phyloP scores from a whole-genome alignment of 2,329 filamentous ascomycete species.

The Zasmidium cellare region DNA sequence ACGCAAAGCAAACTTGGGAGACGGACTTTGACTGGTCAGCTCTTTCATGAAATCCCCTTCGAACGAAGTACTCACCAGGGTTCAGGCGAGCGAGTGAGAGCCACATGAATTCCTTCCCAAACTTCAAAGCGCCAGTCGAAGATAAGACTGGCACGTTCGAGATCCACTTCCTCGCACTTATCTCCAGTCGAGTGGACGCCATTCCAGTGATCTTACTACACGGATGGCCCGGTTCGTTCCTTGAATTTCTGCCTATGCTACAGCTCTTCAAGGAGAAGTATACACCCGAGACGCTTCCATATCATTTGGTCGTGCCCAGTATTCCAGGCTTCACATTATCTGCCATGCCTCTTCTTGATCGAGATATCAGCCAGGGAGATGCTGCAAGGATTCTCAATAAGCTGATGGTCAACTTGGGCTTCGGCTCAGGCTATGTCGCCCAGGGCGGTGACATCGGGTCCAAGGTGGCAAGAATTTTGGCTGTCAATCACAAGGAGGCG shows the following conservation, averaged over 20 bases:
- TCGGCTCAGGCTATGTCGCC: conserved; percentile 52
- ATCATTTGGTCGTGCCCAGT: conserved; percentile 58
- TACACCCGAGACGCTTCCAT: conserved; percentile 52
- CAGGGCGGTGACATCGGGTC: conserved; percentile 61
- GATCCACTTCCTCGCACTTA: conserved; percentile 57
- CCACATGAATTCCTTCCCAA: conserved; percentile 53
- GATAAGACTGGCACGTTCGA: conserved; percentile 38
- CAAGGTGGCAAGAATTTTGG: conserved; percentile 45
- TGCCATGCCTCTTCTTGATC: conserved; percentile 47
- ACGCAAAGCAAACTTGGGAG: conserved; percentile 43
- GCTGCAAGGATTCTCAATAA: conserved; percentile 50
- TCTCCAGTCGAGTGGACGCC: conserved; percentile 45
- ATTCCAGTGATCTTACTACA: conserved; percentile 49
- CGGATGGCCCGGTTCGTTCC: conserved; percentile 50
- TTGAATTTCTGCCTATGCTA: conserved; percentile 58
- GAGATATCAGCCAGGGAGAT: conserved; percentile 44
- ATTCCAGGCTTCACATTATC: conserved; percentile 58
- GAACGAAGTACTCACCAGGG: neutral
- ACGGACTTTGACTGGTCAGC: conserved; percentile 49
- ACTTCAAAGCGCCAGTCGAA: conserved; percentile 48
- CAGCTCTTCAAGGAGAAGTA: conserved; percentile 50
- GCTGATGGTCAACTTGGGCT: conserved; percentile 56
- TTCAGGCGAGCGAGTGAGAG: conserved; percentile 35
- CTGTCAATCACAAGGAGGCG: conserved; percentile 45
- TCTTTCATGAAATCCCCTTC: neutral